These are phyloP conservation scores for Leccinum broughii DNA, from an alignment of 768 basidiomycete genomes.

Conservation along the genomic window DNA sequence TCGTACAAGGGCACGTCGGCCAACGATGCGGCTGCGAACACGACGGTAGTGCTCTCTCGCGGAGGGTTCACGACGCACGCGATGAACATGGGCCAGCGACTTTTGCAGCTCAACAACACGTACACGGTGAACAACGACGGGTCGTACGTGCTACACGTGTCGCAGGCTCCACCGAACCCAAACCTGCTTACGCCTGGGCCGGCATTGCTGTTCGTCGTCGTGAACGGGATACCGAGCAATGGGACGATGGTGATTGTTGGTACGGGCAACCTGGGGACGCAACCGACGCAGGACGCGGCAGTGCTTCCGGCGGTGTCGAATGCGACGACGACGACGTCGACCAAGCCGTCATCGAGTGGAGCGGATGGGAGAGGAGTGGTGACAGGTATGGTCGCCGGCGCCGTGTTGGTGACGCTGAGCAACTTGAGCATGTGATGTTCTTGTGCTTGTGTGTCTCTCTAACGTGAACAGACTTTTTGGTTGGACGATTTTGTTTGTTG, in stretches of 20 bases:
- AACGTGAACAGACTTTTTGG: background rate
- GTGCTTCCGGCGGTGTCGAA: slow-evolving; percentile 41
- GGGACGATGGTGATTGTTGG: slow-evolving; percentile 80
- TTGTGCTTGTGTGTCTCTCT: too few relatives aligned
- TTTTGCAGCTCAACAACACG: slow-evolving; percentile 79
- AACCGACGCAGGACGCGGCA: slow-evolving; percentile 49
- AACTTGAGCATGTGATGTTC: slow-evolving; percentile 3
- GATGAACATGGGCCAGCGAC: slow-evolving; percentile 88
- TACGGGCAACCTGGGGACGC: slow-evolving; percentile 71
- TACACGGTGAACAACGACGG: slow-evolving; percentile 81
- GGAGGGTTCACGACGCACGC: slow-evolving; percentile 83
- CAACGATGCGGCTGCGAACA: slow-evolving; percentile 71
- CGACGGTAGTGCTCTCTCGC: slow-evolving; percentile 78
- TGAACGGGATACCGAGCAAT: slow-evolving; percentile 82
- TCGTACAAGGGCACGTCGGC: slow-evolving; percentile 62
- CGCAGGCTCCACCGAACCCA: slow-evolving; percentile 82
- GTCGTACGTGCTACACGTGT: slow-evolving; percentile 73
- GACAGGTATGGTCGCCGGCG: background rate
- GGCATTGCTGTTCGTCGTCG: slow-evolving; percentile 75
- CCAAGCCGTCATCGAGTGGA: background rate
- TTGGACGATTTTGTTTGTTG: background rate
- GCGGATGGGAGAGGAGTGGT: background rate
- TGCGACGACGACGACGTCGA: slow-evolving; percentile 21
- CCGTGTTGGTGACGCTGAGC: background rate
- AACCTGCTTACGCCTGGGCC: slow-evolving; percentile 91